A percentile compares a stretch with the other conserved stretches of the same genome.
Conservation (phyloP, 208 protist species). For the Crithidia thermophila region DNA sequence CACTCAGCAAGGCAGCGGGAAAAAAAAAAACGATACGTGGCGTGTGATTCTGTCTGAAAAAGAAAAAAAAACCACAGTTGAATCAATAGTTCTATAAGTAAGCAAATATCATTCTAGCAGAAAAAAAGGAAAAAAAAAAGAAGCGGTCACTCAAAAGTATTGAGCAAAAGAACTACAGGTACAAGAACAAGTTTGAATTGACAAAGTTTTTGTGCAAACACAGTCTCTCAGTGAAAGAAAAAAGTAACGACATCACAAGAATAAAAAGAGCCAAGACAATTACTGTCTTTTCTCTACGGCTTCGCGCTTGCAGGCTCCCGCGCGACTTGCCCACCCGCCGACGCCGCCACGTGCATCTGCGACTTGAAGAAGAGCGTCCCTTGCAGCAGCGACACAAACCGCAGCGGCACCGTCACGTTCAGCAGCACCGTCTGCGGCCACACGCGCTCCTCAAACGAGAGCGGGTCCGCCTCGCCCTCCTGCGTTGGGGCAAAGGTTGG, state of each 20-base stretch:
- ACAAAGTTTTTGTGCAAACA: too few relatives aligned
- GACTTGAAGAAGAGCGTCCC: constrained; percentile 43
- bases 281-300: background rate
- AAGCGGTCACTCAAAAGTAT: too few relatives aligned
- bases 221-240: background rate
- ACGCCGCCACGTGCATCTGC: constrained; percentile 9
- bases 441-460: constrained; percentile 25
- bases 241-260: background rate
- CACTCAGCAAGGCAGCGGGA: too few relatives aligned
- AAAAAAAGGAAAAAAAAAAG: background rate
- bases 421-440: constrained; percentile 40
- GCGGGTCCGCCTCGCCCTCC: background rate
- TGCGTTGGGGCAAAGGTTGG: background rate
- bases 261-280: background rate
- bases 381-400: constrained; percentile 44
- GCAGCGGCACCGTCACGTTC: constrained; percentile 41
- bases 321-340: constrained; percentile 3
- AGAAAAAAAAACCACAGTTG: background rate
- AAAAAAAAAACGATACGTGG: too few relatives aligned
- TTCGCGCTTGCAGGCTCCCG: background rate
- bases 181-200: too few relatives aligned
- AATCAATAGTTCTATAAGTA: background rate
- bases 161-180: too few relatives aligned
- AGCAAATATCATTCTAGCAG: background rate
- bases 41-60: too few relatives aligned